Base-by-base conservation (phyloP, 139 green algal species). In the Raphidocelis subcapitata region DNA sequence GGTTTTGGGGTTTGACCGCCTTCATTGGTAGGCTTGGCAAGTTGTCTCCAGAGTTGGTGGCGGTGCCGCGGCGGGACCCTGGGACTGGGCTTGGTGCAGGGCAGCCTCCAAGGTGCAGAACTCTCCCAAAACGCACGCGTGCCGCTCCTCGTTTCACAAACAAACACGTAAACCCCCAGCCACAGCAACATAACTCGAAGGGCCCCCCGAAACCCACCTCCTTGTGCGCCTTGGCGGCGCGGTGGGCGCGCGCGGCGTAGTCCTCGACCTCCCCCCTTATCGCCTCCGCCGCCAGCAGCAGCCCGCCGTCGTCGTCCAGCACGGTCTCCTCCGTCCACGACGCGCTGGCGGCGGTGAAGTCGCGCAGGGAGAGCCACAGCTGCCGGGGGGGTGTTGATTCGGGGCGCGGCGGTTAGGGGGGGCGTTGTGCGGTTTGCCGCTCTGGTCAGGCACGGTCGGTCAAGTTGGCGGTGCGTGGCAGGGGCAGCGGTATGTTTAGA, bases 321-420 rank as follows among this genome's bases (percentile, higher is more conserved):
- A 94, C 71, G 29, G 86, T 66, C 47, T 88, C 84, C 57, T 89
- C 83, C 20, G 87, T 91, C 89, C 87, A 93, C 24, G 80, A 78
- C 65, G 80, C 73, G 54, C 64, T 79, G 64, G 88, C 87, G 61
- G 90, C 80, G 61, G 89, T 81, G 66, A 91, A 90, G 56, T 90
- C 83, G 56, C 75, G 65, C 52, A 94, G 75, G 21, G 70, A 75
- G 60, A 88, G 86, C 89, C 89, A 92, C 23, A 91, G 74, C 80
- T 86, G 76, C 66, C 41, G 41, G 41, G 8, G 12, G 41, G 41
- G 41, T 12, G 12, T 49, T 49, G 41, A 49, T 49, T 49, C 47
- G 14, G 47, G 16, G 47, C 47, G 47, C 14, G 47, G 47, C 14
- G 14, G 47, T 14, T 16, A 55, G 47, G 47, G 16, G 15, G 14